Base-by-base conservation (phyloP, 805 yeast species). In the Starmerella potacharoeniae region DNA sequence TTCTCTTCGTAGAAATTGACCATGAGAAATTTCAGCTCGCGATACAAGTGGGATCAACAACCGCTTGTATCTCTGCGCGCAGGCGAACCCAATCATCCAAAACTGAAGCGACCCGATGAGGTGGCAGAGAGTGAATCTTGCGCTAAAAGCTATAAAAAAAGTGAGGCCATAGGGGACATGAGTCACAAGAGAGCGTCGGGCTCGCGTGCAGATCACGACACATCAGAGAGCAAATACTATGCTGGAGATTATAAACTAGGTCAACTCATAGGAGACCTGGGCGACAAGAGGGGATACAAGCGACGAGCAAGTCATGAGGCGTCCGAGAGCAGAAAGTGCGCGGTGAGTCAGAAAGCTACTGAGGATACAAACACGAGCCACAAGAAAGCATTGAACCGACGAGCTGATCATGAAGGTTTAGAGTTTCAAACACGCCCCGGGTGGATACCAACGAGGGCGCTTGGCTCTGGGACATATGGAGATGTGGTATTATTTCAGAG, bases 391-490 rank as follows among this genome's bases (percentile, higher is more conserved):
- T 31, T 35, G 6, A 43, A 13, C 9, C 6, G 16, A 13, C 17
- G 48, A 31, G 48, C 28, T 6, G 31, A 30, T 17, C 48, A 44
- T 17, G 28, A 7, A 11, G 28, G 11, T 7, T 30, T 58, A 17
- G 55, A 47, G 13, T 59, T 60, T 44, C 57, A 60, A 6, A 44
- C 54, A 13, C 41, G 43, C 0, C 11, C 51, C 7, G 42, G 44
- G 6, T 60, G 63, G 63, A 33, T 29, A 17, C 65, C 65, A 6
- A 47, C 59, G 36, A 28, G 46, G 10, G 35, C 51, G 3, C 56
- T 64, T 5, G 66, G 66, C 14, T 44, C 42, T 5, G 66, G 66
- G 6, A 62, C 64, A 8, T 64, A 58, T 37, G 66, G 66, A 37
- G 64, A 62, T 39, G 66, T 64, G n/a, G 49, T 57, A 57, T 47